phyloP scores from a whole-genome alignment of 2,329 filamentous ascomycete genomes.

The Penicillium hesseltinei region DNA sequence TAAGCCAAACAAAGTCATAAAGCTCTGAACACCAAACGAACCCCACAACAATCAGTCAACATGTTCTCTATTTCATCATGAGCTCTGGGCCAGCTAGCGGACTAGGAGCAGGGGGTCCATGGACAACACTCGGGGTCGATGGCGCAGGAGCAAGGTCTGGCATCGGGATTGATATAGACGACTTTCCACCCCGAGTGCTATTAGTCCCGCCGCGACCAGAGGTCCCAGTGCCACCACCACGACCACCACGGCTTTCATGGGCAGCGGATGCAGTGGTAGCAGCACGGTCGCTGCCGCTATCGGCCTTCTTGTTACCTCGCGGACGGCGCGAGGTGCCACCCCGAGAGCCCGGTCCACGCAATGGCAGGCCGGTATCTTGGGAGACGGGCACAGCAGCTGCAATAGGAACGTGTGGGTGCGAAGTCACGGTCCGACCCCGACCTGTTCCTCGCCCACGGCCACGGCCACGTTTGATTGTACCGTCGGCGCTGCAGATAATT shows the following conservation, averaged over 20 bases:
- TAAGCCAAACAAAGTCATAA: constrained; percentile 2
- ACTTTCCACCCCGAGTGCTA: constrained; percentile 30
- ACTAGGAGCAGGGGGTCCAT: constrained; percentile 1
- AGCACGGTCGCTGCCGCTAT: constrained; percentile 72
- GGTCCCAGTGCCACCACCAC: constrained; percentile 25
- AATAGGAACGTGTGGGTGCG: constrained; percentile 70
- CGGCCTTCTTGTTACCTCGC: constrained; percentile 81
- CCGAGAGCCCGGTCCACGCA: constrained; percentile 67
- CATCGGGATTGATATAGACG: constrained; percentile 24
- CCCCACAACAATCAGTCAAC: constrained; percentile 1
- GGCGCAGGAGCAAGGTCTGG: constrained; percentile 1
- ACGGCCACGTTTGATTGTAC: constrained; percentile 63
- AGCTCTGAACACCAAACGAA: constrained; percentile 4
- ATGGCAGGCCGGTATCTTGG: constrained; percentile 79
- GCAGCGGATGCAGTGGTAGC: constrained; percentile 19
- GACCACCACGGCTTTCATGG: constrained; percentile 31
- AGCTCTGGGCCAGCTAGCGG: constrained; percentile 23
- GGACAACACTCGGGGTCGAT: constrained; percentile 13
- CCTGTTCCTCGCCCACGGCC: constrained; percentile 55
- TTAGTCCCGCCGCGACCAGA: constrained; percentile 28
- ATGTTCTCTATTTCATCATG: constrained; percentile 27
- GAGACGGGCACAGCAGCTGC: constrained; percentile 83
- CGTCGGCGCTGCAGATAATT: constrained; percentile 60
- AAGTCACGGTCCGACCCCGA: constrained; percentile 56
- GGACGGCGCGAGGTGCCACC: constrained; percentile 77